These are phyloP conservation scores for Salvia miltiorrhiza DNA, from an alignment of 257 asterid species.

Conservation along the genomic window DNA sequence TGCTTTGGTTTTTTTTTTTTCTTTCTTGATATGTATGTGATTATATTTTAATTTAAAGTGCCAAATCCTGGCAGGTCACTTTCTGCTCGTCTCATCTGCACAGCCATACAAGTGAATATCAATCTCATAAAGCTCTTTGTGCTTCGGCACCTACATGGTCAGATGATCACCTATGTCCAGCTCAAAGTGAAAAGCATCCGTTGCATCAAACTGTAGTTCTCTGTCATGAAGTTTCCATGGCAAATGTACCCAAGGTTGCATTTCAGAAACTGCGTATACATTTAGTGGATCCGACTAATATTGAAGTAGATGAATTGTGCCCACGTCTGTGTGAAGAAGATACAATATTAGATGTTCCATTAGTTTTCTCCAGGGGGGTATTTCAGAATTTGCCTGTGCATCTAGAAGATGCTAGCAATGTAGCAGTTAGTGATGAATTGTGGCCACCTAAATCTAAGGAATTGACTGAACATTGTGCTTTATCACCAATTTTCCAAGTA, in stretches of 20 bases:
- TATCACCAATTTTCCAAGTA: conserved; percentile 33
- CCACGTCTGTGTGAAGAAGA: conserved; percentile 43
- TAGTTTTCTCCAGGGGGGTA: conserved; percentile 31
- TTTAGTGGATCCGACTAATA: conserved; percentile 33
- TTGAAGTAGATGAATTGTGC: conserved; percentile 52
- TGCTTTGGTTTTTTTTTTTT: conserved; percentile 1
- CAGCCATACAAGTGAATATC: conserved; percentile 32
- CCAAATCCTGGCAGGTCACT: conserved; percentile 49
- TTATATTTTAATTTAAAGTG: conserved; percentile 17
- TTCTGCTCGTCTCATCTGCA: conserved; percentile 23
- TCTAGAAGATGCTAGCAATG: conserved; percentile 31
- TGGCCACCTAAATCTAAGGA: conserved; percentile 49
- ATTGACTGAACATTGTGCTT: conserved; percentile 33
- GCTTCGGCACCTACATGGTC: conserved; percentile 30
- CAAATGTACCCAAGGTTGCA: conserved; percentile 40
- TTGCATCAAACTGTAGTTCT: conserved; percentile 22
- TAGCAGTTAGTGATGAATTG: conserved; percentile 48
- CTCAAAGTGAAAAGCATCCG: conserved; percentile 26
- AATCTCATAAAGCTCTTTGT: conserved; percentile 25
- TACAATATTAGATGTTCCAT: conserved; percentile 26
- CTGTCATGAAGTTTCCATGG: conserved; percentile 24
- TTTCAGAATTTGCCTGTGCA: conserved; percentile 56
- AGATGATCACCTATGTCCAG: conserved; percentile 27
- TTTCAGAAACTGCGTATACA: conserved; percentile 57
- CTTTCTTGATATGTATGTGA: conserved; percentile 11